phyloP scores from a whole-genome alignment of 805 yeast species.

The Yarrowia bubula region DNA sequence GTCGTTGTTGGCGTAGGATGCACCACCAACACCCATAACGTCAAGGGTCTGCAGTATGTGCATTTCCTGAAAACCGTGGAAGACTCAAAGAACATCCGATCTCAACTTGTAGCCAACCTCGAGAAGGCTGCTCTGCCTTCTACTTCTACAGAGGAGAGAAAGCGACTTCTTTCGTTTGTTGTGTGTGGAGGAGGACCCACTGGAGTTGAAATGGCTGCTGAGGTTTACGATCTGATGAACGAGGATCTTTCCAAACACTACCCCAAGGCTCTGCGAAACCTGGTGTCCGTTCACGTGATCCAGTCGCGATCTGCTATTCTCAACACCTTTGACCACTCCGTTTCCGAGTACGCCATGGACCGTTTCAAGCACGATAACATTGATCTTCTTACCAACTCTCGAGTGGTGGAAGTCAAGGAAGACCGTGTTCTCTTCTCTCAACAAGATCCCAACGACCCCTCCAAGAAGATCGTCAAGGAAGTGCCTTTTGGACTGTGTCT shows the following conservation, averaged over 20 bases:
- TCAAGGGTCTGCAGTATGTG: slow-evolving; percentile 62
- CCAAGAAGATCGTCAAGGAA: slow-evolving; percentile 43
- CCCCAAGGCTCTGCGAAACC: slow-evolving; percentile 61
- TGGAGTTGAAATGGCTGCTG: slow-evolving; percentile 74
- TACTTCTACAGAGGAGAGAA: slow-evolving; percentile 61
- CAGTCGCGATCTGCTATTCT: slow-evolving; percentile 67
- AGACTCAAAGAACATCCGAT: slow-evolving; percentile 58
- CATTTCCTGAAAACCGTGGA: slow-evolving; percentile 63
- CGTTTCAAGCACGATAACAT: slow-evolving; percentile 62
- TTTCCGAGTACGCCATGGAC: slow-evolving; percentile 62
- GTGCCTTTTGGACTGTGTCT: slow-evolving; percentile 66
- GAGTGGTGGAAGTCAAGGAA: slow-evolving; percentile 57
- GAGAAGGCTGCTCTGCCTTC: slow-evolving; percentile 67
- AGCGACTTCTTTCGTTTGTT: slow-evolving; percentile 58
- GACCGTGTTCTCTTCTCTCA: slow-evolving; percentile 60
- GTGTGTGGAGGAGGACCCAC: slow-evolving; percentile 78
- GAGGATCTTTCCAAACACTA: slow-evolving; percentile 59
- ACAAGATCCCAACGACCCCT: slow-evolving; percentile 40
- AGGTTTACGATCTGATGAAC: slow-evolving; percentile 61
- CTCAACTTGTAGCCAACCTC: slow-evolving; percentile 52
- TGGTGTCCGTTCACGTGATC: slow-evolving; percentile 63
- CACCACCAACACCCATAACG: slow-evolving; percentile 67
- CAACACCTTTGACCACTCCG: slow-evolving; percentile 65
- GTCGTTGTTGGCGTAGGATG: slow-evolving; percentile 69
- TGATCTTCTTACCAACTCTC: slow-evolving; percentile 61